Base-by-base conservation (phyloP, 192 early-diverging fungal genomes). In the Coemansia sp. region DNA sequence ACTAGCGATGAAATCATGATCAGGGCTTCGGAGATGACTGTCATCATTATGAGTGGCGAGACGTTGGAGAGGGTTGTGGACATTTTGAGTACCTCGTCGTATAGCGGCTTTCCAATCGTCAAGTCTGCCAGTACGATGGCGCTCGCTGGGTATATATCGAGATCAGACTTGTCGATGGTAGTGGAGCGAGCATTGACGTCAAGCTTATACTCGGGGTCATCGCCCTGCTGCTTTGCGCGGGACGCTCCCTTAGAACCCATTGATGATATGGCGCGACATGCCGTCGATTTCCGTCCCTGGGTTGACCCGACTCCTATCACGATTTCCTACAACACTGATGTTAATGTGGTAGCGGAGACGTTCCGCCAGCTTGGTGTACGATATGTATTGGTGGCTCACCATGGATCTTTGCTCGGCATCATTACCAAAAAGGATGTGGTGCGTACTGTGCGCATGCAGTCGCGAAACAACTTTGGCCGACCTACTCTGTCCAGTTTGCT, bases 41-140 rank as follows among this genome's bases (percentile, higher is more conserved):
- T 90, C 10, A 50, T 92, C 4, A 68, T 69, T 0, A 76, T 85
- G 2, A 68, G 67, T 0, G 86, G 82, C 12, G 84, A 86, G 34
- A 85, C 87, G 0, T 76, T 86, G 7, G 68, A 86, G 58, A 67
- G 78, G 10, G 51, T 90, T 19, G 73, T 69, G 31, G 82, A 79
- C 0, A 64, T 87, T 37, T 64, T 77, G 55, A 64, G 73, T 19
- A 39, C 85, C 17, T 72, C 89, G 17, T 63, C 86, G 15, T 85
- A 87, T 46, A 87, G 82, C n/a, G 94, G 94, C 4, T 93, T 89
- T 39, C 93, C 93, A 0, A 84, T 94, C 0, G 86, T 95, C 27
- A 70, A 86, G 41, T 85, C 85, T 2, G n/a, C 61, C 1, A 65
- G 84, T 19, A 84, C 90, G 17, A 84, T 88, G 79, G 74, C 77